Evolutionary conservation across 73 alveolate species (phyloP).

Genomic region (Paramecium caudatum): DNA sequence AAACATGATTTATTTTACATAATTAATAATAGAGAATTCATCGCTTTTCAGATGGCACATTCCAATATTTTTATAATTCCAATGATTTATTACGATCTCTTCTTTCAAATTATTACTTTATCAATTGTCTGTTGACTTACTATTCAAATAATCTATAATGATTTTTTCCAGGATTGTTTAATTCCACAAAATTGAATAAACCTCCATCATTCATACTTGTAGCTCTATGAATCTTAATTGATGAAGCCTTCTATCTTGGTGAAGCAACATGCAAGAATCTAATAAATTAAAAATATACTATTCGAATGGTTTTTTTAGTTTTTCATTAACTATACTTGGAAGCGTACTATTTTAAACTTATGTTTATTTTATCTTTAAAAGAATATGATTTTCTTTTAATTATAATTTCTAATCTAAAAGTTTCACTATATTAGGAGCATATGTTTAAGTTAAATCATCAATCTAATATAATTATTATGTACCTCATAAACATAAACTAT

Average conservation of each 20-base stretch:
- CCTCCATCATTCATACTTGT: constrained; percentile 15
- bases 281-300: not conserved
- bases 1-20: constrained; percentile 4
- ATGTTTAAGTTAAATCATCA: not conserved
- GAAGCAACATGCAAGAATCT: constrained; percentile 23
- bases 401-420: not conserved
- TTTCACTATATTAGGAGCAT: constrained; percentile 21
- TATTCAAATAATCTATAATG: not conserved
- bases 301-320: not conserved
- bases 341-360: not conserved
- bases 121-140: not conserved
- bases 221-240: constrained; percentile 19
- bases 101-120: not conserved
- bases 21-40: no score
- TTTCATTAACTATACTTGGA: not conserved
- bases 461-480: constrained; percentile 4
- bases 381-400: not conserved
- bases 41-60: not conserved
- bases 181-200: constrained; percentile 40
- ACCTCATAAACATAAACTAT: constrained; percentile 1
- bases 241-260: not conserved
- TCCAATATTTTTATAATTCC: not conserved
- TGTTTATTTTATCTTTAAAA: not conserved
- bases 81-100: constrained; percentile 9
- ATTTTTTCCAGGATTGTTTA: constrained; percentile 59